Evolutionary conservation across 2,329 filamentous ascomycete genomes (phyloP).

Genomic region (Aureobasidium musti): DNA sequence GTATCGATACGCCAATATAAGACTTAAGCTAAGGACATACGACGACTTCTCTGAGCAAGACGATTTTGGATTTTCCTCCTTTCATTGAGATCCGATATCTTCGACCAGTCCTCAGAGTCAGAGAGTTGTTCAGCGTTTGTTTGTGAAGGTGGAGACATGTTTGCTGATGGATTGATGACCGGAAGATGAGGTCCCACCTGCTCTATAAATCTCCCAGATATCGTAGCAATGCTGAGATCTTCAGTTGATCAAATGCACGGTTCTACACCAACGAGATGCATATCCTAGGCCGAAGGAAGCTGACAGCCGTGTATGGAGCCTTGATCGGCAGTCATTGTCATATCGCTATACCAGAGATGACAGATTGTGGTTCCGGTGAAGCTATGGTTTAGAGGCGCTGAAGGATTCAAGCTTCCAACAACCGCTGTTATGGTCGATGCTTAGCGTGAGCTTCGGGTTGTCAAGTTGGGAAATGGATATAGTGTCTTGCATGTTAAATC

Average conservation of each 20-base stretch:
- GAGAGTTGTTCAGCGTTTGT: slow-evolving; percentile 1
- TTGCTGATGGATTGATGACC: background rate
- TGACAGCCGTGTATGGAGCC: slow-evolving; percentile 3
- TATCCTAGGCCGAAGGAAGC: background rate
- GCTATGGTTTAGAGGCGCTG: background rate
- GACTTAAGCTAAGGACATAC: background rate
- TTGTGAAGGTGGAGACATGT: slow-evolving; percentile 9
- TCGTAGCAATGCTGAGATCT: background rate
- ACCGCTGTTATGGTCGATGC: background rate
- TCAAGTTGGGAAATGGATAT: background rate
- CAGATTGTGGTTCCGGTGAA: background rate
- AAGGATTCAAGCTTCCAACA: background rate
- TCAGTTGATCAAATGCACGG: background rate
- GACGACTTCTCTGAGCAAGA: background rate
- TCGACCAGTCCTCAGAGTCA: slow-evolving; percentile 15
- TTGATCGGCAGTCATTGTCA: slow-evolving; percentile 7
- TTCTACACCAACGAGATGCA: background rate
- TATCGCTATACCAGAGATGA: slow-evolving; percentile 3
- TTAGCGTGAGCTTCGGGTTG: background rate
- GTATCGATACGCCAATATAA: background rate
- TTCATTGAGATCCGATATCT: background rate
- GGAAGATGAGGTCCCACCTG: background rate
- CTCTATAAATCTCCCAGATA: background rate
- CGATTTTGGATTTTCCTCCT: background rate
- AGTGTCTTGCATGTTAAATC: background rate